Conservation (phyloP, 441 rosid genomes). For the Bocquillonia castaneifolia region DNA sequence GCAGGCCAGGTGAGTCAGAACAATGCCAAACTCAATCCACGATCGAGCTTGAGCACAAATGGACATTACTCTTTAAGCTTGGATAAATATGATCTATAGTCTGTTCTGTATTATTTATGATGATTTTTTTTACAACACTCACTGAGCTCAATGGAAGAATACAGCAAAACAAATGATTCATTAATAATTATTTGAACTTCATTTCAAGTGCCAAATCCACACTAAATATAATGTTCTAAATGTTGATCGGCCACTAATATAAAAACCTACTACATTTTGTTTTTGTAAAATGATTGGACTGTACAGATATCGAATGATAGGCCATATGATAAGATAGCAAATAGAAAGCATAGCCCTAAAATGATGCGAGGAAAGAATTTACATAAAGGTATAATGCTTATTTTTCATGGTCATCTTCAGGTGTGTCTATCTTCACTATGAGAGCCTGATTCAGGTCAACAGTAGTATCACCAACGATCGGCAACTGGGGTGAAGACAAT, state of each 20-base stretch:
- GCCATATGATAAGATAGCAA: slow-evolving; percentile 19
- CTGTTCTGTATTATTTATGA: too few species aligned
- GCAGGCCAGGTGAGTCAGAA: too few species aligned
- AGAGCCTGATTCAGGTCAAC: slow-evolving; percentile 63
- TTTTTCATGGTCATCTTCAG: slow-evolving; percentile 41
- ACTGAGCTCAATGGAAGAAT: neutral
- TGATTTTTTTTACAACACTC: too few species aligned
- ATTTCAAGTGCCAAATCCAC: slow-evolving; percentile 9
- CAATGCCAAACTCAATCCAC: too few species aligned
- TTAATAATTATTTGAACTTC: neutral
- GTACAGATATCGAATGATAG: slow-evolving; percentile 32
- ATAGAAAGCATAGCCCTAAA: slow-evolving; percentile 14
- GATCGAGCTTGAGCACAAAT: too few species aligned
- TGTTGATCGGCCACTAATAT: slow-evolving; percentile 21
- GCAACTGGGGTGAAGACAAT: slow-evolving; percentile 40
- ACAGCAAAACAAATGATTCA: slow-evolving; percentile 18
- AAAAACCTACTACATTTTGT: slow-evolving; percentile 11
- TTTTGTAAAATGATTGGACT: slow-evolving; percentile 21
- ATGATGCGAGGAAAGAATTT: slow-evolving; percentile 32
- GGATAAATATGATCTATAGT: too few species aligned
- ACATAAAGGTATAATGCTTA: slow-evolving; percentile 25
- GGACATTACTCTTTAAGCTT: too few species aligned
- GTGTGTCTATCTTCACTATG: slow-evolving; percentile 62
- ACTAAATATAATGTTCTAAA: neutral
- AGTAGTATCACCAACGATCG: slow-evolving; percentile 35